Evolutionary conservation across 2,329 filamentous ascomycete genomes (phyloP), one percentile per base, ranked within the genome.

Genomic region (Cladosporium sp.): DNA sequence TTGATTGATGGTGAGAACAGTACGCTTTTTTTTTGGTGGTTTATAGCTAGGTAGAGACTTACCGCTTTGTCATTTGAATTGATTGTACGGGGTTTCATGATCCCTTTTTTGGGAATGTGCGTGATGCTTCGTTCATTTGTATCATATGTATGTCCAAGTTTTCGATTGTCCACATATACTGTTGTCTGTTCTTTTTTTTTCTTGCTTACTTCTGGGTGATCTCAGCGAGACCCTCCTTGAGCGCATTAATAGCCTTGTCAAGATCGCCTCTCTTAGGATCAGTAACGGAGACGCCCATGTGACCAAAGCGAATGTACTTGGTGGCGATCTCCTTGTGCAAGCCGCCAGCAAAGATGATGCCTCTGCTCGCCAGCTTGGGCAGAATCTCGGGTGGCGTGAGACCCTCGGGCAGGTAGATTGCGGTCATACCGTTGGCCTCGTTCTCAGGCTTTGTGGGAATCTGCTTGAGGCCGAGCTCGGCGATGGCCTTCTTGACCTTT

Each of bases 361-460:
- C 92, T 75, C 89, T 92, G 78, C 89, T 90, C 63, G 90, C 76
- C 63, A 99, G 79, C 71, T 86, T 92, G 12, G 94, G 92, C 55
- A 99, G 82, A 36, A 99, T 80, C 65, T 96, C 90, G 2, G 92
- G 83, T 30, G 89, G 87, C 67, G 88, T 86, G 55, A 97, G 78
- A 40, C 83, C 87, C 62, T 97, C 90, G 1, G 94, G 94, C 58
- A 99, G 83, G 76, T 94, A 97, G 66, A 99, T 94, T 60, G 94
- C 93, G 3, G 94, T 99, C 94, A 99, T 99, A 69, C 90, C 92
- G 74, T 96, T 93, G 42, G 94, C 92, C 78, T 97, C 93, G 75
- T 96, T 89, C 69, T 93, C 91, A 0, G 89, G 88, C 74, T 93
- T 89, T 37, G 84, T 76, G 20, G 94, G 92, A 38, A 99, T 82